Base-by-base conservation (phyloP, 2,329 filamentous ascomycete species). In the Epichloe sibirici region DNA sequence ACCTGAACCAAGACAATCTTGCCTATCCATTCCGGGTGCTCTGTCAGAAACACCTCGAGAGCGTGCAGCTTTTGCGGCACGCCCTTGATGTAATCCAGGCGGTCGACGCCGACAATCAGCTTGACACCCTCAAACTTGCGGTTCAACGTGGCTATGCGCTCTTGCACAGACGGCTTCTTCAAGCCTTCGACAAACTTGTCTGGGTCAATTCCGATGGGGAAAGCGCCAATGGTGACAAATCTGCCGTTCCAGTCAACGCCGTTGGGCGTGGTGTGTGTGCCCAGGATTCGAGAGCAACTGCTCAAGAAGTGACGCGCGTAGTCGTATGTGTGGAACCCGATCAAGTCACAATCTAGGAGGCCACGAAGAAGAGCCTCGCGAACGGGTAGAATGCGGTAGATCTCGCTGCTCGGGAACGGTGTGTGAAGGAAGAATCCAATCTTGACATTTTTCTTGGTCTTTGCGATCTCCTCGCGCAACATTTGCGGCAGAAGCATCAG, bases 401-500 rank as follows among this genome's bases (percentile, higher is more conserved):
- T 95, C 70, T 97, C 91, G 61, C 88, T 94, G 66, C 88, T 95
- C 12, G 93, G 93, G 71, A 97, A 98, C 0, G 93, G 91, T 0
- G 93, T 97, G 69, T 98, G 93, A 38, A 97, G 74, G 76, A 97
- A 98, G 78, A 97, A 97, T 59, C 91, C 93, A 62, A 98, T 93
- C 75, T 95, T 95, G 70, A 97, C 83, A 60, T 96, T 94, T 72
- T 90, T 88, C 72, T 86, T 89, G 56, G 76, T 79, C 57, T 82
- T 70, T 53, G 86, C 87, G 54, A 96, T 84, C 69, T 94, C 88
- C 63, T 95, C 87, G 56, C 93, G 88, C 54, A 98, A 78, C 90
- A 97, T 94, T 64, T 91, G 83, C 35, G 93, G 93, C 37, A 98
- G 79, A 21, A 98, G 83, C 90, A 97, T 97, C 56, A 97, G 76